Conservation (phyloP, 306 rosid genomes). For the Vicia faba region DNA sequence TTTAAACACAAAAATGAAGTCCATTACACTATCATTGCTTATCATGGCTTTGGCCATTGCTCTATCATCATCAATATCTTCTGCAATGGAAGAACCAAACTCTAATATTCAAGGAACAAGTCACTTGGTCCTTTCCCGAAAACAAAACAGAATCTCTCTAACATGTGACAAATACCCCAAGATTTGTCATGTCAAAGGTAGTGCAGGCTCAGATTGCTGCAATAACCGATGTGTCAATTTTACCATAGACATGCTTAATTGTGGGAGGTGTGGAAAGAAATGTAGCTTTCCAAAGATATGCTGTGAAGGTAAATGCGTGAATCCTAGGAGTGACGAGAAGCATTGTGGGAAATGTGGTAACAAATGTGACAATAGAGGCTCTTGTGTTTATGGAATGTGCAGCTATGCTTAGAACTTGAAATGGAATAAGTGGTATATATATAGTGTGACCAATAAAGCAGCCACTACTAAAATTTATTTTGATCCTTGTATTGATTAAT, state of each 20-base stretch:
- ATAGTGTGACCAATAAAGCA: conserved; percentile 26
- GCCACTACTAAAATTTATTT: conserved; percentile 14
- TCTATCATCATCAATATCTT: conserved; percentile 37
- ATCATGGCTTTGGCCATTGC: conserved; percentile 45
- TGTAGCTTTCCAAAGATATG: conserved; percentile 58
- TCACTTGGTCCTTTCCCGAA: conserved; percentile 44
- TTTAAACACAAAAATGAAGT: conserved; percentile 37
- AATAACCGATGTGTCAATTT: conserved; percentile 53
- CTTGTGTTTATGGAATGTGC: conserved; percentile 66
- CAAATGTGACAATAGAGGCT: conserved; percentile 47
- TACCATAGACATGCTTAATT: conserved; percentile 46
- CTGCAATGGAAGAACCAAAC: neutral
- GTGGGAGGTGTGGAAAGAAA: conserved; percentile 72
- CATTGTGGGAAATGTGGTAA: conserved; percentile 72
- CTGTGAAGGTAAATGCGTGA: conserved; percentile 68
- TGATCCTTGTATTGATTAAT: conserved; percentile 6
- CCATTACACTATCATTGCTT: conserved; percentile 30
- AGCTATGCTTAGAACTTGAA: conserved; percentile 52
- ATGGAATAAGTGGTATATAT: neutral
- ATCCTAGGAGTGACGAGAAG: conserved; percentile 45
- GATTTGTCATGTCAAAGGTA: conserved; percentile 47
- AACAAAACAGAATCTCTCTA: neutral
- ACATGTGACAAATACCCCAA: conserved; percentile 56
- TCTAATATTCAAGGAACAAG: conserved; percentile 39
- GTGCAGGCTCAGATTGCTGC: conserved; percentile 54